Base-by-base conservation (phyloP, 108 stramenopile species). In the Cyclotella baltica region DNA sequence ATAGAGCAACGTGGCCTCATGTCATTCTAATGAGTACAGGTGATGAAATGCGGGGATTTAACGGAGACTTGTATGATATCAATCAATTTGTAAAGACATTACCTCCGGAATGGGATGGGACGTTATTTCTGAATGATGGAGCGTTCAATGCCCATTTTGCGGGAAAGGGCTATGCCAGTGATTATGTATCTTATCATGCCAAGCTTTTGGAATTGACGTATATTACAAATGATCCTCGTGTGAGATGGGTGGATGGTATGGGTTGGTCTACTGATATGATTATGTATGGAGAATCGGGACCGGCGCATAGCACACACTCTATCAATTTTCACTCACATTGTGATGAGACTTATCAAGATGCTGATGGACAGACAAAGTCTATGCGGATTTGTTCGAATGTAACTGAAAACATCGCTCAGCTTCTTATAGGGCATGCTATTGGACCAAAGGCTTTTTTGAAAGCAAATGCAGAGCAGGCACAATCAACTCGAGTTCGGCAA, bases 211-310 rank as follows among this genome's bases (percentile, higher is more conserved):
- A 58, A 38, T 52, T 76, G 53, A 22, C 68, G 3, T 16, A 43
- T 25, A 35, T 8, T 30, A 52, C 73, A 28, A 63, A 74, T 46
- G 80, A 81, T 27, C 33, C 58, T n/a, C 38, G 80, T 13, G 68
- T 81, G 28, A 73, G 80, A 30, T 81, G 73, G 80, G 16, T 81
- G 15, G 68, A 81, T 50, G 80, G 80, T 16, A 63, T 62, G 33
- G 80, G 73, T 34, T 68, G 69, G 35, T 74, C 73, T 1, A 64
- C 63, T 22, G 73, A 81, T 50, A 81, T 75, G 80, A 62, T 66
- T 31, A 74, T 81, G 73, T 75, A 81, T 46, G 59, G 56, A 11
- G 59, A 81, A 30, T 53, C 52, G 10, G 80, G 80, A 18, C 61
- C 58, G 28, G 61, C 70, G 20, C 23, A 56, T 43, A 62, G 66